A percentile compares a stretch with the other conserved stretches of the same genome.
phyloP scores from a whole-genome alignment of 1,139 yeast genomes.

The Hemisphaericaspora subhashii region DNA sequence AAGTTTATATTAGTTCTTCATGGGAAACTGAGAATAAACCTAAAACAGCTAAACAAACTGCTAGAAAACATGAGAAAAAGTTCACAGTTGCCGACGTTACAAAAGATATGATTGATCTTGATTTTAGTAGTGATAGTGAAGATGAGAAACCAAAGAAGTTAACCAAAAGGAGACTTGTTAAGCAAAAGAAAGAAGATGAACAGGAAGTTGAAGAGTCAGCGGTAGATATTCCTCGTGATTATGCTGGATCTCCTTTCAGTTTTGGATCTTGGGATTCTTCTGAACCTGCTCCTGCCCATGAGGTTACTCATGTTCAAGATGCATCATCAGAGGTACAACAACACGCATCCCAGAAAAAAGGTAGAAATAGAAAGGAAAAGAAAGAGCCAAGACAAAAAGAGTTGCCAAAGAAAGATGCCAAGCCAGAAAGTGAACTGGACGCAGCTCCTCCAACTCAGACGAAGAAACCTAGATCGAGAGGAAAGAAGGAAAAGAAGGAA shows the following conservation, averaged over 20 bases:
- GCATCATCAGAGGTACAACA: no score
- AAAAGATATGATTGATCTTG: slow-evolving; percentile 25
- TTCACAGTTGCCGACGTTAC: slow-evolving; percentile 24
- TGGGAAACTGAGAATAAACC: slow-evolving; percentile 4
- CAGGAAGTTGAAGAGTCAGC: no score
- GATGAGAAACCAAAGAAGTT: slow-evolving; percentile 13
- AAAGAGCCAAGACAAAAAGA: neutral
- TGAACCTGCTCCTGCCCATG: neutral
- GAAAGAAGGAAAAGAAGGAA: neutral
- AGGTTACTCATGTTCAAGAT: neutral
- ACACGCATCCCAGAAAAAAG: no score
- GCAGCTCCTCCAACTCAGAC: no score
- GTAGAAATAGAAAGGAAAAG: neutral
- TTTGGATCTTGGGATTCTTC: neutral
- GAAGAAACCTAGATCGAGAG: slow-evolving; percentile 1
- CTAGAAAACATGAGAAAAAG: neutral
- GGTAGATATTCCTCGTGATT: neutral
- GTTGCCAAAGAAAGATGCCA: no score
- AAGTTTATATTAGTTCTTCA: slow-evolving; percentile 7
- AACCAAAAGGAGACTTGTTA: slow-evolving; percentile 1
- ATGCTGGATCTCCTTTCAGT: neutral
- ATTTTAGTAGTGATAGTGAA: slow-evolving; percentile 25
- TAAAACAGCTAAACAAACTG: slow-evolving; percentile 1
- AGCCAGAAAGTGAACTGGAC: no score
- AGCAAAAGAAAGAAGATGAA: slow-evolving; percentile 3